Evolutionary conservation across 176 grass and related monocot species (phyloP).

Genomic region (Oryza punctata): DNA sequence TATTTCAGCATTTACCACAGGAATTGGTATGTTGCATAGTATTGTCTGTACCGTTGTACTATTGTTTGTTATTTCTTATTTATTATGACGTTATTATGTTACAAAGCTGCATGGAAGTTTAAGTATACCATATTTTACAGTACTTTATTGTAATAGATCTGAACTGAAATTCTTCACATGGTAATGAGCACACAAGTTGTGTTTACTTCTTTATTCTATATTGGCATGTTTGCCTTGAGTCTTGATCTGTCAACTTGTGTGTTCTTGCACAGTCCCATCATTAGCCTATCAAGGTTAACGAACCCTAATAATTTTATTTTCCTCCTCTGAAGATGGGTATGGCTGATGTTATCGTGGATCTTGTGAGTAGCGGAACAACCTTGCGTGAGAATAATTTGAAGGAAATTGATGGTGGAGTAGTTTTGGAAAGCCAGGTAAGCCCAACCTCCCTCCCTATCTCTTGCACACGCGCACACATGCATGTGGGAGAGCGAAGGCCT

Average conservation of each 20-base stretch:
- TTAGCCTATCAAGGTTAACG: constrained; percentile 5
- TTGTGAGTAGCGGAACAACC: constrained; percentile 93
- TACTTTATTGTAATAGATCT: background rate
- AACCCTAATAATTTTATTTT: constrained; percentile 22
- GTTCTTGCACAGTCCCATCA: background rate
- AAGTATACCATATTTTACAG: background rate
- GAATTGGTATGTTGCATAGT: constrained; percentile 1
- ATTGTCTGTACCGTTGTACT: background rate
- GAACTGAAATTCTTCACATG: background rate
- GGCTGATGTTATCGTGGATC: constrained; percentile 95
- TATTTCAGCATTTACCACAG: constrained; percentile 4
- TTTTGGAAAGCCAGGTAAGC: constrained; percentile 94
- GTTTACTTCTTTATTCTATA: constrained; percentile 27
- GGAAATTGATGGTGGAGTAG: constrained; percentile 85
- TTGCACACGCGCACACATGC: background rate
- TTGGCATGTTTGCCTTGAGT: background rate
- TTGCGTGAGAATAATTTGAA: constrained; percentile 97
- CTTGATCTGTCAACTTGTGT: constrained; percentile 8
- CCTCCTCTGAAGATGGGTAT: constrained; percentile 76
- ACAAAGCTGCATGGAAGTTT: background rate
- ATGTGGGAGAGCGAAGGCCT: rapidly evolving
- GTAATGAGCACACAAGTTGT: background rate
- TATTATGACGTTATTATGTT: background rate
- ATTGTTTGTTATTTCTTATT: constrained; percentile 12
- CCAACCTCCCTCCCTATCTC: background rate